phyloP scores from a whole-genome alignment of 2,329 filamentous ascomycete genomes.

The Dactylellina drechsleri region DNA sequence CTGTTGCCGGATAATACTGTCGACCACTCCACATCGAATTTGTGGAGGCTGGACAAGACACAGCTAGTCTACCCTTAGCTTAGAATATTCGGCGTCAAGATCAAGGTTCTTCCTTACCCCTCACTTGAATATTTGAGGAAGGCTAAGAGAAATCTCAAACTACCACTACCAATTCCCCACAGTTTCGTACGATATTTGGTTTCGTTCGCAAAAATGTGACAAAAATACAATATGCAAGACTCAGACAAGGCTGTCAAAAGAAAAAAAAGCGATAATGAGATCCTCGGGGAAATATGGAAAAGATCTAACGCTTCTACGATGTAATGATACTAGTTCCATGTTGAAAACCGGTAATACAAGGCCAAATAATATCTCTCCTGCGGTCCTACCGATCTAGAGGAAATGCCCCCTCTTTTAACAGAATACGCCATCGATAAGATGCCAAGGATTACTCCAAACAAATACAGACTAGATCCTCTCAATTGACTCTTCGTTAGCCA shows the following conservation, averaged over 20 bases:
- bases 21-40: too few relatives aligned
- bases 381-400: conserved; percentile 17
- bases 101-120: conserved; percentile 25
- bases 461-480: background rate
- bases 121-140: conserved; percentile 10
- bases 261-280: background rate
- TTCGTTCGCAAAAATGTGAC: conserved; percentile 37
- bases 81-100: conserved; percentile 10
- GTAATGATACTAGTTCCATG: too few relatives aligned
- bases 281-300: background rate
- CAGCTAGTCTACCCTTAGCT: conserved; percentile 12
- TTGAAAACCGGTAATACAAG: background rate
- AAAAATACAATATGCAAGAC: conserved; percentile 1
- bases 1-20: too few relatives aligned
- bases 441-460: too few relatives aligned
- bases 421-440: too few relatives aligned
- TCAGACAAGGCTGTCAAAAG: conserved; percentile 4
- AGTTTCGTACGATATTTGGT: conserved; percentile 35
- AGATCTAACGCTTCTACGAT: background rate
- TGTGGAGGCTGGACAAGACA: conserved; percentile 12
- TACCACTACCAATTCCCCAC: background rate
- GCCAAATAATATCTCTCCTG: conserved; percentile 14
- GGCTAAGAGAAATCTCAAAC: background rate
- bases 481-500: conserved; percentile 1
- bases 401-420: too few relatives aligned